Percentiles rank a stretch among this genome's conserved stretches.
Conservation (phyloP, 768 basidiomycete species). For the Naganishia friedmannii region DNA sequence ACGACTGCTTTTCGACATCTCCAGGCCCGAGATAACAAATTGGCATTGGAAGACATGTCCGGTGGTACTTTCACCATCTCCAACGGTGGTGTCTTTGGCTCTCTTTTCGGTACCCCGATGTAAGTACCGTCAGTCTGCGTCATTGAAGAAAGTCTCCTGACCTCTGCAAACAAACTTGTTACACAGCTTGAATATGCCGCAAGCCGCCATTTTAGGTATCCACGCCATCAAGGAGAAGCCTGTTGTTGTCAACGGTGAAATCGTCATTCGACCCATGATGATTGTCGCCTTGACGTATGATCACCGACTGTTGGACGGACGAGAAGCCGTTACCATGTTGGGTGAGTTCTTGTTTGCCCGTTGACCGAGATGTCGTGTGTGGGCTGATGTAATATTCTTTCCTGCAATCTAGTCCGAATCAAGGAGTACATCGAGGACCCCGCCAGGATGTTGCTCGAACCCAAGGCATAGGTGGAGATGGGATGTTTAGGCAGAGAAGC, state of each 20-base stretch:
- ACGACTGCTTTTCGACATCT: background rate
- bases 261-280: slow-evolving; percentile 97
- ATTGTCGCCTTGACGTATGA: slow-evolving; percentile 71
- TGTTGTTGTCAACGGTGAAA: slow-evolving; percentile 88
- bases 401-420: slow-evolving; percentile 66
- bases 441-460: slow-evolving; percentile 65
- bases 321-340: slow-evolving; percentile 96
- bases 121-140: slow-evolving; percentile 31
- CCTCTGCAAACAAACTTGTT: background rate
- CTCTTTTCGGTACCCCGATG: slow-evolving; percentile 95
- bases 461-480: slow-evolving; percentile 5
- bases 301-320: slow-evolving; percentile 88
- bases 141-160: no score
- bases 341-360: slow-evolving; percentile 58
- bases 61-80: slow-evolving; percentile 99
- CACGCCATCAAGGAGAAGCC: slow-evolving; percentile 88
- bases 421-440: slow-evolving; percentile 94
- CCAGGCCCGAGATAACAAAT: slow-evolving; percentile 80
- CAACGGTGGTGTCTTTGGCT: slow-evolving; percentile 98
- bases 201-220: slow-evolving; percentile 88
- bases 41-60: slow-evolving; percentile 96
- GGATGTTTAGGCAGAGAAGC: no score
- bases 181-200: slow-evolving; percentile 23
- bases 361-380: slow-evolving; percentile 15
- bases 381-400: slow-evolving; percentile 1